Conservation (phyloP, 2,329 filamentous ascomycete species). For the Zasmidium cellare region DNA sequence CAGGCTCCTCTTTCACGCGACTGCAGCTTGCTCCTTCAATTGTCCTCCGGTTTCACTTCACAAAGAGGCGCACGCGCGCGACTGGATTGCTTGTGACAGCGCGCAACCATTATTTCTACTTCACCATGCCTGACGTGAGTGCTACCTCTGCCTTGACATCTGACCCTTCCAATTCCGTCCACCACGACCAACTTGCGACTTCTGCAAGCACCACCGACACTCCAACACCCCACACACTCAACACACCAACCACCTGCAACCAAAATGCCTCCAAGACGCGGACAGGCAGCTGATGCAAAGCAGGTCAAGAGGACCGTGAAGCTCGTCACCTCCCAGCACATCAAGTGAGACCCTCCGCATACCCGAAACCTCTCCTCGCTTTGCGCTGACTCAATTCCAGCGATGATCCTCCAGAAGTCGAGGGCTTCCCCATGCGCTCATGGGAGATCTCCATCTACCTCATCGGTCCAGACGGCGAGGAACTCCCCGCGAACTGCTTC, state of each 20-base stretch:
- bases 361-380: conserved; percentile 3
- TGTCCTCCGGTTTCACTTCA: conserved; percentile 7
- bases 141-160: background rate
- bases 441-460: conserved; percentile 89
- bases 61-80: conserved; percentile 20
- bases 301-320: conserved; percentile 76
- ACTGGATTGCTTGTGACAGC: conserved; percentile 14
- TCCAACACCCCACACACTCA: background rate
- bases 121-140: conserved; percentile 41
- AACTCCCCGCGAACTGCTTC: conserved; percentile 80
- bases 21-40: conserved; percentile 12
- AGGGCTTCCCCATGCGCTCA: conserved; percentile 87
- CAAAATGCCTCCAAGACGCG: conserved; percentile 13
- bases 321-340: conserved; percentile 86
- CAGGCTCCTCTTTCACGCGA: conserved; percentile 9
- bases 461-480: conserved; percentile 81
- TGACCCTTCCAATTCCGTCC: background rate
- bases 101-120: conserved; percentile 12
- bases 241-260: conserved; percentile 6
- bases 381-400: conserved; percentile 44
- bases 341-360: conserved; percentile 66
- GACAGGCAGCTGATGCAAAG: conserved; percentile 7
- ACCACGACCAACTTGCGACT: background rate
- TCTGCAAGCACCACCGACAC: conserved; percentile 4
- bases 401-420: conserved; percentile 76